A percentile compares a stretch with the other conserved stretches of the same genome.
These are phyloP conservation scores for Furcasterigmium sp. DNA, from an alignment of 2,329 filamentous ascomycete species.

Conservation along the genomic window DNA sequence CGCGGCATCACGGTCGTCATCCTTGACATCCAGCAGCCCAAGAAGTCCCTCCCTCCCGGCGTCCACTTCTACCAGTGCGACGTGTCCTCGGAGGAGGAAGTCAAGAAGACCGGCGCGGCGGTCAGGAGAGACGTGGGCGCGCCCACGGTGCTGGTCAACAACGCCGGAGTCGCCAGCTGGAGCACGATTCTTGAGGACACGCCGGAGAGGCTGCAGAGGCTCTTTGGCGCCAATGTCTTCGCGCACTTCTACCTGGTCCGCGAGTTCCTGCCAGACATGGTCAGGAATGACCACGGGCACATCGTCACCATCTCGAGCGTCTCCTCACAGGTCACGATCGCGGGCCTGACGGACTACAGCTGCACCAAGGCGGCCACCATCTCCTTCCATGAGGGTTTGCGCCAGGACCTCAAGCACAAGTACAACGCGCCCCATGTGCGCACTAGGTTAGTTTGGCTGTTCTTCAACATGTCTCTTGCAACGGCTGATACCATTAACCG, in stretches of 20 bases:
- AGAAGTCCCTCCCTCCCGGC: not conserved
- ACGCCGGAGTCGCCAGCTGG: conserved; percentile 41
- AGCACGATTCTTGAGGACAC: conserved; percentile 2
- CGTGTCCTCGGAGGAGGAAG: conserved; percentile 12
- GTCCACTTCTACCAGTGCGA: conserved; percentile 3
- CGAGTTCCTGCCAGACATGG: conserved; percentile 1
- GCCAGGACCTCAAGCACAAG: conserved; percentile 1
- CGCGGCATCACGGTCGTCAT: conserved; percentile 8
- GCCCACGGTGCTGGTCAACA: conserved; percentile 56
- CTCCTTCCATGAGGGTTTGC: conserved; percentile 2
- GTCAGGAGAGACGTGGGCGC: conserved; percentile 32
- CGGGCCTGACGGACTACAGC: not conserved
- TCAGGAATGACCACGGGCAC: not conserved
- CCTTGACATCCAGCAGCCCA: conserved; percentile 4
- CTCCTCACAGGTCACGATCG: not conserved
- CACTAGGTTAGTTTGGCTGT: conserved; percentile 8
- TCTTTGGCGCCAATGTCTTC: conserved; percentile 1
- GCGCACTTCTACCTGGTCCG: conserved; percentile 1
- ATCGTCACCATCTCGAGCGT: conserved; percentile 1
- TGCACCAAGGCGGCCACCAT: conserved; percentile 3
- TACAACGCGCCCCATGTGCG: conserved; percentile 3
- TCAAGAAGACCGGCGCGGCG: conserved; percentile 30
- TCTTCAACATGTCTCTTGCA: too few relatives aligned
- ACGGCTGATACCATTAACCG: too few relatives aligned
- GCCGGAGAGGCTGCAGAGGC: not conserved